Percentiles rank a stretch among this genome's conserved stretches.
These are phyloP conservation scores for Lepiota venenata DNA, from an alignment of 768 basidiomycete genomes.

Conservation along the genomic window DNA sequence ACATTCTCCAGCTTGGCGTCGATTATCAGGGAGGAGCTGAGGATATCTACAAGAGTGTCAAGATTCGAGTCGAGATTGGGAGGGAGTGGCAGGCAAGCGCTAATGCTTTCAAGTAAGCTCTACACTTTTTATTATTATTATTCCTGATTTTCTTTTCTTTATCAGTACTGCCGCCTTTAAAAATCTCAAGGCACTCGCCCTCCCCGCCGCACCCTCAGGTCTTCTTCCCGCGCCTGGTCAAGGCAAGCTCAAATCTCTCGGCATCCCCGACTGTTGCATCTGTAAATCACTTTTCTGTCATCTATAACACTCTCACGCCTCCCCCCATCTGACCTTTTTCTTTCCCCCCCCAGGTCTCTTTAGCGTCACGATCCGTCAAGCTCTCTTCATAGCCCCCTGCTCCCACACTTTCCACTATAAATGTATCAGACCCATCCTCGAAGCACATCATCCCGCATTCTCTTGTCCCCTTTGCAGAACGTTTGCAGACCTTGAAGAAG, in stretches of 20 bases:
- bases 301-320: neutral
- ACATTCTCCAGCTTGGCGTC: slow-evolving; percentile 91
- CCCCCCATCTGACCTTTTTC: slow-evolving; percentile 1
- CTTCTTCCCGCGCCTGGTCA: neutral
- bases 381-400: slow-evolving; percentile 96
- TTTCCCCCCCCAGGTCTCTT: slow-evolving; percentile 69
- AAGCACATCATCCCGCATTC: slow-evolving; percentile 90
- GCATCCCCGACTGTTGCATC: slow-evolving; percentile 87
- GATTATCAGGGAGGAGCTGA: slow-evolving; percentile 98
- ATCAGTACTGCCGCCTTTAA: slow-evolving; percentile 66
- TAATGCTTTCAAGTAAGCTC: slow-evolving; percentile 85
- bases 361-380: slow-evolving; percentile 89
- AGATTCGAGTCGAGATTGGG: slow-evolving; percentile 87
- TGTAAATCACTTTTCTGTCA: slow-evolving; percentile 47
- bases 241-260: slow-evolving; percentile 30
- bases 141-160: slow-evolving; percentile 3
- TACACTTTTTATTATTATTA: slow-evolving; percentile 5
- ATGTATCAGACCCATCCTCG: slow-evolving; percentile 89
- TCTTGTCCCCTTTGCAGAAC: slow-evolving; percentile 94
- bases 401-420: slow-evolving; percentile 97
- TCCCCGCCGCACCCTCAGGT: slow-evolving; percentile 15
- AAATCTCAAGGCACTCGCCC: slow-evolving; percentile 73
- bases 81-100: slow-evolving; percentile 87
- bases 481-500: slow-evolving; percentile 93
- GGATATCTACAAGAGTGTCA: slow-evolving; percentile 96